A percentile compares a stretch with the other conserved stretches of the same genome.
Conservation (phyloP, 345 rosid species). For the Boechera retrofracta region DNA sequence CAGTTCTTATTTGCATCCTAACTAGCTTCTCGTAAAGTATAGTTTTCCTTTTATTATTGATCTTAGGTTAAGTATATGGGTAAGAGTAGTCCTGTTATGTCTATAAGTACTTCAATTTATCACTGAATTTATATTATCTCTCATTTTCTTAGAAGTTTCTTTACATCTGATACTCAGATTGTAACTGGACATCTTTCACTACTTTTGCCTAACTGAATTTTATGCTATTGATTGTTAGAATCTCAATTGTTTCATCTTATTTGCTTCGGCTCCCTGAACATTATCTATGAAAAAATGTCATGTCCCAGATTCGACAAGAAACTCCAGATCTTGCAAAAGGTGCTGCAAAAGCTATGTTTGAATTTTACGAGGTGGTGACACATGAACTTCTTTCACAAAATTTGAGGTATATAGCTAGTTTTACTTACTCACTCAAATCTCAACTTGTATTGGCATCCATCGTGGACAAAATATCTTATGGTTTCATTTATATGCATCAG, state of each 20-base stretch:
- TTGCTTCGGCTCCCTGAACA: slow-evolving; percentile 35
- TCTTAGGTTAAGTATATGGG: slow-evolving; percentile 13
- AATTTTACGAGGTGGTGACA: slow-evolving; percentile 84
- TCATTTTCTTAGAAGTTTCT: slow-evolving; percentile 12
- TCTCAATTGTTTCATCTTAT: slow-evolving; percentile 29
- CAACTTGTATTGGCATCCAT: slow-evolving; percentile 21
- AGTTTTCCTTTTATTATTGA: slow-evolving; percentile 10
- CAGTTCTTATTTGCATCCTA: slow-evolving; percentile 1
- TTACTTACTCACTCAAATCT: neutral
- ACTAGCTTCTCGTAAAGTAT: slow-evolving; percentile 12
- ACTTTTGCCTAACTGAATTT: neutral
- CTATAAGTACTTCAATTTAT: neutral
- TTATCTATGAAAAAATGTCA: slow-evolving; percentile 34
- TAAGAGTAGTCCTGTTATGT: slow-evolving; percentile 9
- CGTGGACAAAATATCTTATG: slow-evolving; percentile 12
- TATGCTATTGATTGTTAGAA: slow-evolving; percentile 22
- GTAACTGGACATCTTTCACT: slow-evolving; percentile 24
- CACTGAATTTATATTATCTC: slow-evolving; percentile 1
- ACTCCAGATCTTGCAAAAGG: slow-evolving; percentile 79
- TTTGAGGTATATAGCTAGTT: slow-evolving; percentile 65
- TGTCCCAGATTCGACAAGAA: slow-evolving; percentile 73
- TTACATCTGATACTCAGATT: slow-evolving; percentile 17
- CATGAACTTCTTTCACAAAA: slow-evolving; percentile 83
- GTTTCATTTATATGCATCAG: slow-evolving; percentile 51
- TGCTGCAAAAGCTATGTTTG: slow-evolving; percentile 84